Percentiles rank a stretch among this genome's conserved stretches.
Evolutionary conservation across 495 filamentous ascomycete genomes (phyloP).

Genomic region (Aspergillus asperescens): DNA sequence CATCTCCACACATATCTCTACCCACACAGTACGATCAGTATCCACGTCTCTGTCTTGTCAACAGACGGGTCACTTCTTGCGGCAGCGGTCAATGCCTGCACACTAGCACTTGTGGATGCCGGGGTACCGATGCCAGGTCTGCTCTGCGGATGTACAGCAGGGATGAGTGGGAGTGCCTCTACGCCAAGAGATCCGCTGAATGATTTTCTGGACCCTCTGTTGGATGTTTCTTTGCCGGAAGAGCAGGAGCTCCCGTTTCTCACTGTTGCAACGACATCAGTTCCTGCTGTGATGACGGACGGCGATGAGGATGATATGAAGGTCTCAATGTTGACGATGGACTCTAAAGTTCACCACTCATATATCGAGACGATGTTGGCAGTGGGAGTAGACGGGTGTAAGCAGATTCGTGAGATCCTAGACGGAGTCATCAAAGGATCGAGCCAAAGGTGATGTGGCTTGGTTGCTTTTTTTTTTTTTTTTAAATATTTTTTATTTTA

Average conservation of each 20-base stretch:
- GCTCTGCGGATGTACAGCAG: slow-evolving; percentile 80
- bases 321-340: slow-evolving; percentile 74
- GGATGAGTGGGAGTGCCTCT: slow-evolving; percentile 61
- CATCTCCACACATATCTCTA: slow-evolving; percentile 81
- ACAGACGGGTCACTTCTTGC: slow-evolving; percentile 89
- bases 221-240: slow-evolving; percentile 82
- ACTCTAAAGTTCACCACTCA: slow-evolving; percentile 69
- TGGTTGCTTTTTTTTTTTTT: background rate
- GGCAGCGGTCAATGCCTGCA: slow-evolving; percentile 83
- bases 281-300: slow-evolving; percentile 35
- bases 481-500: background rate
- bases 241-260: slow-evolving; percentile 87
- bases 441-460: slow-evolving; percentile 15
- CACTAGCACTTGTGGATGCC: slow-evolving; percentile 87
- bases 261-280: slow-evolving; percentile 70
- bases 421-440: slow-evolving; percentile 51
- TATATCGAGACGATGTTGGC: slow-evolving; percentile 87
- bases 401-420: slow-evolving; percentile 71
- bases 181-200: slow-evolving; percentile 47
- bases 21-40: slow-evolving; percentile 76
- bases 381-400: slow-evolving; percentile 87
- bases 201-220: slow-evolving; percentile 75
- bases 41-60: slow-evolving; percentile 81
- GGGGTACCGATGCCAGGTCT: slow-evolving; percentile 93
- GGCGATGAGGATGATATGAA: slow-evolving; percentile 53